phyloP scores from a whole-genome alignment of 2,329 filamentous ascomycete genomes.

The Monosporascus sp. region DNA sequence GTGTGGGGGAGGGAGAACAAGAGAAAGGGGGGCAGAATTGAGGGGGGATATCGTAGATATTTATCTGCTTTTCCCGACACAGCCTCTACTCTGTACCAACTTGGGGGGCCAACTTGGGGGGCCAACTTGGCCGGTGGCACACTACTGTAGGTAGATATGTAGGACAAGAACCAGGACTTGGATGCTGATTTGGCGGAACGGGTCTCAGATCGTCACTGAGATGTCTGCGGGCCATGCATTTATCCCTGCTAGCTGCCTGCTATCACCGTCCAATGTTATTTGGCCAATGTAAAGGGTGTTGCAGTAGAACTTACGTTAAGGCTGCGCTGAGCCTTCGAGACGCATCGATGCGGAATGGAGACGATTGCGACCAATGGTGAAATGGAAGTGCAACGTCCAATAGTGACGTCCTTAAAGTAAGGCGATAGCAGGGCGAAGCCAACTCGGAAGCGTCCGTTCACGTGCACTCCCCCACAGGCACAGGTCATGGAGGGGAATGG shows the following conservation, averaged over 20 bases:
- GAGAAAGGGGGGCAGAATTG: constrained; percentile 34
- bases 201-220: constrained; percentile 15
- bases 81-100: background rate
- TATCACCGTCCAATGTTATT: background rate
- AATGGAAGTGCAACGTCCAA: too few relatives aligned
- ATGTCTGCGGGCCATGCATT: constrained; percentile 8
- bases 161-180: constrained; percentile 7
- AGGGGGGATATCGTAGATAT: constrained; percentile 33
- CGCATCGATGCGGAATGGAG: too few relatives aligned
- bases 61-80: constrained; percentile 24
- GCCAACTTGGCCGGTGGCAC: background rate
- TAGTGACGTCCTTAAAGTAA: too few relatives aligned
- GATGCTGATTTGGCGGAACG: constrained; percentile 14
- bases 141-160: background rate
- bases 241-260: background rate
- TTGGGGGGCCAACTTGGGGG: too few relatives aligned
- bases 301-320: background rate
- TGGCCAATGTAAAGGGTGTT: background rate
- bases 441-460: too few relatives aligned
- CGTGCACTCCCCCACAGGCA: too few relatives aligned
- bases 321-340: background rate
- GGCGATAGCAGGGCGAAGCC: too few relatives aligned
- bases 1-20: constrained; percentile 48
- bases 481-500: too few relatives aligned
- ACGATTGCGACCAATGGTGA: too few relatives aligned